Evolutionary conservation across 768 basidiomycete species (phyloP).

Genomic region (Hebeloma cylindrosporum): DNA sequence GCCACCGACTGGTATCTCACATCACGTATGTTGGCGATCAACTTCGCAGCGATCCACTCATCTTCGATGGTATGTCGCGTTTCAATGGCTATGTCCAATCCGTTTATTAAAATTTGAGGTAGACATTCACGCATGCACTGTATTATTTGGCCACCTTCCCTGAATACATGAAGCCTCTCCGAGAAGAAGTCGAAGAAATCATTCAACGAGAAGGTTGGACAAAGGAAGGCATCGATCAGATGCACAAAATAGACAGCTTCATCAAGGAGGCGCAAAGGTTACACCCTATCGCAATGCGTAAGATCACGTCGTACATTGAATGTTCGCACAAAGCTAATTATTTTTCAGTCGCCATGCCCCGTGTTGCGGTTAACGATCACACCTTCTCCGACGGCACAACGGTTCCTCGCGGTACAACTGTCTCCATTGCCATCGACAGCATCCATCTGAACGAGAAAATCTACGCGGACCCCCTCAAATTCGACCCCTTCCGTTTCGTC

Average conservation of each 20-base stretch:
- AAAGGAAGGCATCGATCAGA: slow-evolving; percentile 34
- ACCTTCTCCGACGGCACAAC: slow-evolving; percentile 44
- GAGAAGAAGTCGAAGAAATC: slow-evolving; percentile 43
- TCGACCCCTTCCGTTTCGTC: slow-evolving; percentile 44
- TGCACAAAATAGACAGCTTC: slow-evolving; percentile 47
- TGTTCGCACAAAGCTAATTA: background rate
- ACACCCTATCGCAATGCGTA: slow-evolving; percentile 11
- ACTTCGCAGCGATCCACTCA: slow-evolving; percentile 46
- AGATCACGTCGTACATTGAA: background rate
- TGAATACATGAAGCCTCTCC: slow-evolving; percentile 32
- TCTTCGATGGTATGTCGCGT: slow-evolving; percentile 37
- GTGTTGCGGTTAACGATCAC: slow-evolving; percentile 37
- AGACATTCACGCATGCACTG: slow-evolving; percentile 39
- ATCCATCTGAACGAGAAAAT: slow-evolving; percentile 31
- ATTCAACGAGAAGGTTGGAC: slow-evolving; percentile 38
- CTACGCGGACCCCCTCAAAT: slow-evolving; percentile 35
- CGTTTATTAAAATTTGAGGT: background rate
- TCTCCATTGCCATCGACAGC: slow-evolving; percentile 29
- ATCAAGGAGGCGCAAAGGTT: slow-evolving; percentile 36
- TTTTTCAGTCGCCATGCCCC: slow-evolving; percentile 24
- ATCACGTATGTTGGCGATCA: slow-evolving; percentile 36
- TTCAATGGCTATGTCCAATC: background rate
- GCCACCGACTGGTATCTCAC: slow-evolving; percentile 30
- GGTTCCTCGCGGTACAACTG: slow-evolving; percentile 37
- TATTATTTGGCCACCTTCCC: slow-evolving; percentile 38